phyloP scores from a whole-genome alignment of 148 eudicot species.

The Heliosperma pusillum region DNA sequence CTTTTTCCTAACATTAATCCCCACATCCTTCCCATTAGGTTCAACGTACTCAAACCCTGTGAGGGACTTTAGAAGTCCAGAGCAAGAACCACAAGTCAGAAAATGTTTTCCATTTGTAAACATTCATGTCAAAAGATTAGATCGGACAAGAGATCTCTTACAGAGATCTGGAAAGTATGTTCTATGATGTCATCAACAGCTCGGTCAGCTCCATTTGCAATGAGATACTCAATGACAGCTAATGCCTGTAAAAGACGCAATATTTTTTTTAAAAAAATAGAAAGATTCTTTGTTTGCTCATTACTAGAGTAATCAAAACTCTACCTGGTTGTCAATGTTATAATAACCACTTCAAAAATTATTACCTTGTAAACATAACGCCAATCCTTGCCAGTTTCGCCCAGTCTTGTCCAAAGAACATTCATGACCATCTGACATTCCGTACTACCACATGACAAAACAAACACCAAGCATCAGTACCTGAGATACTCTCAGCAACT shows the following conservation, averaged over 20 bases:
- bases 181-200: constrained; percentile 97
- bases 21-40: constrained; percentile 86
- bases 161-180: constrained; percentile 94
- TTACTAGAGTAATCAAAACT: not conserved
- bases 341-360: constrained; percentile 1
- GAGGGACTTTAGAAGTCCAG: constrained; percentile 53
- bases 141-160: constrained; percentile 23
- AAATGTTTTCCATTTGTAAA: not conserved
- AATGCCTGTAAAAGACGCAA: constrained; percentile 48
- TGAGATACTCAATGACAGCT: constrained; percentile 94
- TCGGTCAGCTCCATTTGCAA: constrained; percentile 93
- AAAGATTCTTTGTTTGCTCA: not conserved
- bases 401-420: constrained; percentile 92
- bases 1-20: constrained; percentile 96
- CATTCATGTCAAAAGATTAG: not conserved
- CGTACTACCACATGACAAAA: constrained; percentile 40
- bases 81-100: constrained; percentile 19
- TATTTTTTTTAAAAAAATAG: constrained; percentile 1
- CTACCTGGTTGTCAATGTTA: not conserved
- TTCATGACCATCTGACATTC: constrained; percentile 96
- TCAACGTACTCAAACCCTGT: constrained; percentile 80
- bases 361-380: constrained; percentile 86
- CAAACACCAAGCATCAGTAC: not conserved
- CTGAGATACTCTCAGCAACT: not conserved
- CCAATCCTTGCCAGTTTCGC: constrained; percentile 87